Evolutionary conservation across 192 early-diverging fungal species (phyloP).

Genomic region (Podila horticola): DNA sequence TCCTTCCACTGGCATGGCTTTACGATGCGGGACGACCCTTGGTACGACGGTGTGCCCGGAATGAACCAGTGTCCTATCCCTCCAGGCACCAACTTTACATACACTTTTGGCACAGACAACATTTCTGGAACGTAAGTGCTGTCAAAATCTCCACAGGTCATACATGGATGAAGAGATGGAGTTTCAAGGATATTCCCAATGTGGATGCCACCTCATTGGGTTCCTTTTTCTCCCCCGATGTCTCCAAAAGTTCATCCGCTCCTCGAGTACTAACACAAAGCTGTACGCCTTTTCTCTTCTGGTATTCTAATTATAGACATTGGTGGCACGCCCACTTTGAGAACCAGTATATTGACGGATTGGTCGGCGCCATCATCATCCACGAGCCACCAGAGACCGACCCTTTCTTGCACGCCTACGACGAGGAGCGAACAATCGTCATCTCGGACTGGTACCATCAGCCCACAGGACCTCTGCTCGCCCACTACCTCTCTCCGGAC

Average conservation of each 20-base stretch:
- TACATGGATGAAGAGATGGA: no score
- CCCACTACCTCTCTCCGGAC: slow-evolving; percentile 13
- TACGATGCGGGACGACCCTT: slow-evolving; percentile 43
- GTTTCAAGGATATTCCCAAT: no score
- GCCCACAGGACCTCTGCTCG: slow-evolving; percentile 12
- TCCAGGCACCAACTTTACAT: slow-evolving; percentile 50
- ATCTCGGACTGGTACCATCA: slow-evolving; percentile 60
- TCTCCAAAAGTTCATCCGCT: no score
- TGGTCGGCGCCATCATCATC: slow-evolving; percentile 51
- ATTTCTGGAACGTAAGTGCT: slow-evolving; percentile 59
- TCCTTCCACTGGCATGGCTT: slow-evolving; percentile 65
- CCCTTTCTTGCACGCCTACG: slow-evolving; percentile 49
- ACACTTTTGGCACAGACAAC: slow-evolving; percentile 53
- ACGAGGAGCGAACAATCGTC: slow-evolving; percentile 51
- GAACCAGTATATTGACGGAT: slow-evolving; percentile 55
- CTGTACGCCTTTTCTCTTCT: not conserved
- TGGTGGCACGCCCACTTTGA: slow-evolving; percentile 59
- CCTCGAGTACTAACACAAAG: not conserved
- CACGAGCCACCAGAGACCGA: slow-evolving; percentile 47
- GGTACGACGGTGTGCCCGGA: slow-evolving; percentile 67
- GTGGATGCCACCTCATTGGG: not conserved
- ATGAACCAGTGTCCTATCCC: slow-evolving; percentile 68
- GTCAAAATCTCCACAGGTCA: no score
- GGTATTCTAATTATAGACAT: slow-evolving; percentile 32
- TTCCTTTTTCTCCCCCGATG: slow-evolving; percentile 13